phyloP scores from a whole-genome alignment of 768 basidiomycete genomes.

The Candolleomyces aberdarensis region DNA sequence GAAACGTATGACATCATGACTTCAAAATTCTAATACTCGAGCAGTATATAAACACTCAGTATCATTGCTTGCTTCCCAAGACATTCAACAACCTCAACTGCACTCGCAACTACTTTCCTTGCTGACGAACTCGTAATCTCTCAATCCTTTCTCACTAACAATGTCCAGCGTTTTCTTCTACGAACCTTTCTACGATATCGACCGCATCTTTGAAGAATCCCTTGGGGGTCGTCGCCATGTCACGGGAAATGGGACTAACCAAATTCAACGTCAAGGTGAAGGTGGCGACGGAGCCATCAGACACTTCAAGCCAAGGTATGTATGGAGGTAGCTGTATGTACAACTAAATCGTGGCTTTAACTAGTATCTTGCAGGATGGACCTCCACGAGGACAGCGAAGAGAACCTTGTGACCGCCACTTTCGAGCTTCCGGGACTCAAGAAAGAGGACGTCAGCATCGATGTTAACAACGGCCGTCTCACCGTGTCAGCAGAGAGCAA shows the following conservation, averaged over 20 bases:
- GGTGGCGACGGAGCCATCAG: conserved; percentile 14
- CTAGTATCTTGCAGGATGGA: conserved; percentile 41
- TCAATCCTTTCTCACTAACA: not conserved
- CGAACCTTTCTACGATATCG: conserved; percentile 11
- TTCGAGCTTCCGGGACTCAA: conserved; percentile 60
- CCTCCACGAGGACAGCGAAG: conserved; percentile 45
- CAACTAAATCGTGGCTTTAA: too few species aligned
- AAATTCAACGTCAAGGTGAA: conserved; percentile 2
- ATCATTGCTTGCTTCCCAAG: too few species aligned
- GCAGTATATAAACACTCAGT: too few species aligned
- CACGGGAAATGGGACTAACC: not conserved
- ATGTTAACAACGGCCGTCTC: conserved; percentile 47
- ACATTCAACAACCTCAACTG: too few species aligned
- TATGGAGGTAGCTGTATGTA: too few species aligned
- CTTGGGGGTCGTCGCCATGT: not conserved
- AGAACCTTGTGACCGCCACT: conserved; percentile 47
- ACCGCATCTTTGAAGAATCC: conserved; percentile 6
- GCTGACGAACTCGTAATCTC: too few species aligned
- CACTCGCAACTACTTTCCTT: too few species aligned
- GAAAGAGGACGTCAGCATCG: conserved; percentile 49
- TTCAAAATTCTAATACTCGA: too few species aligned
- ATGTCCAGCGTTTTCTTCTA: conserved; percentile 12
- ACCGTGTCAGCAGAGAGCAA: conserved; percentile 49
- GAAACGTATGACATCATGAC: too few species aligned
- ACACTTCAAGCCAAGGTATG: conserved; percentile 30